Evolutionary conservation across 768 basidiomycete genomes (phyloP), one percentile per base, ranked within the genome.

Genomic region (Cystobasidium ongulense): DNA sequence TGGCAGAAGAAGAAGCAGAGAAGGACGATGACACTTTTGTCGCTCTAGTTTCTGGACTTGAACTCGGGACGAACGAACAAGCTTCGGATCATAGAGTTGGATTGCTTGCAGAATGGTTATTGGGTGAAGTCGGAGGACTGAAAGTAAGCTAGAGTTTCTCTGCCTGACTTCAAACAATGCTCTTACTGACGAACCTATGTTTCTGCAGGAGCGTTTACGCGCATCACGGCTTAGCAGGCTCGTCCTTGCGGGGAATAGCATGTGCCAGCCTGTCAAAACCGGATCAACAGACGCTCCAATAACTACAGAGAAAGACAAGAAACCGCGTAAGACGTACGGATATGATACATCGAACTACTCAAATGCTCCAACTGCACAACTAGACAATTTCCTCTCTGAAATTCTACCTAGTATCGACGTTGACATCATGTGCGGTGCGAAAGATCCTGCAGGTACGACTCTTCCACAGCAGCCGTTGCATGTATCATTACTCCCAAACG

Each of bases 401-500:
- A 84, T 97, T 61, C 86, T 87, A 5, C 85, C 87, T 15, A 85
- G 87, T 21, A 84, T 99, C 76, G 90, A 94, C 0, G 85, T 97
- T 38, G 92, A 94, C 78, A 83, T 99, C 33, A 84, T 98, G 50
- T 91, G 94, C 1, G 96, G 96, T 8, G 86, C 87, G 65, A 84
- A 85, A 39, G 96, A 99, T 81, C 96, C 95, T 1, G 86, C 92
- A 17, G 92, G 91, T 0, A 85, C 86, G 0, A 92, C 94, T 43
- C 83, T 99, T 76, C 96, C 96, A 1, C 96, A 99, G 80, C 96
- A 96, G 78, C 85, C 91, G 0, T 85, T 98, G 76, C 96, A 96
- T 61, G 86, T 88, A 36, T 89, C 91, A 5, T 93, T 98, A 89
- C 89, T 99, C 75, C 77, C 78, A 0, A 21, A 33, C 87, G 91